These are phyloP conservation scores for Starmerella floris DNA, from an alignment of 805 yeast species.

Conservation along the genomic window DNA sequence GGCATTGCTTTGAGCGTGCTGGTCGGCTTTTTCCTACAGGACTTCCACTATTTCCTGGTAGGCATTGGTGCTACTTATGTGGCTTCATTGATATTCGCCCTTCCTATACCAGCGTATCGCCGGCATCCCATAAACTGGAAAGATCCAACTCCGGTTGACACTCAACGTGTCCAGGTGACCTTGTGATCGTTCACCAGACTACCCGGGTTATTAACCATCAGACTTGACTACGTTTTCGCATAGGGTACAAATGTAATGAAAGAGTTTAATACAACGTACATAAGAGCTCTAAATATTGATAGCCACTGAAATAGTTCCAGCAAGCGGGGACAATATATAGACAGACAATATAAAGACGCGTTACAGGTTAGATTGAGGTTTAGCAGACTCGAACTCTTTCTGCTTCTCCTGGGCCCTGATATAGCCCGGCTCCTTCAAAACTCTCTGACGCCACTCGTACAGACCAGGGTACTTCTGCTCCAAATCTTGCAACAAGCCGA, in stretches of 20 bases:
- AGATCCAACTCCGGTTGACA: not conserved
- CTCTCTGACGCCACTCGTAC: constrained; percentile 12
- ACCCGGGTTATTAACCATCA: not conserved
- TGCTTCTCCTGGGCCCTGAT: constrained; percentile 8
- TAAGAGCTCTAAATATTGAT: too few relatives aligned
- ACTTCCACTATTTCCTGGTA: constrained; percentile 10
- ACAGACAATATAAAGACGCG: too few relatives aligned
- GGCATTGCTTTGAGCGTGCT: constrained; percentile 17
- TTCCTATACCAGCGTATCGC: constrained; percentile 19
- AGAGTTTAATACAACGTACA: too few relatives aligned
- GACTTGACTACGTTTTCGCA: too few relatives aligned
- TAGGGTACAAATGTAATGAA: too few relatives aligned
- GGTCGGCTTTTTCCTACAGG: constrained; percentile 11
- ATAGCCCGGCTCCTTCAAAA: constrained; percentile 10
- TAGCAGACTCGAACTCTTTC: constrained; percentile 6
- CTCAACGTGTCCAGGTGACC: constrained; percentile 1
- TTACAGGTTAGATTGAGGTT: not conserved
- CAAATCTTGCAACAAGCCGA: constrained; percentile 4
- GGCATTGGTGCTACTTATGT: constrained; percentile 12
- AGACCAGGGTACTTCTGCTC: constrained; percentile 15
- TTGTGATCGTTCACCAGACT: not conserved
- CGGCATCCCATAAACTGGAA: constrained; percentile 18
- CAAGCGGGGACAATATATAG: too few relatives aligned
- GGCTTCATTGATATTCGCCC: constrained; percentile 13
- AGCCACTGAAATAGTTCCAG: too few relatives aligned